Base-by-base conservation (phyloP, 2,329 filamentous ascomycete species). In the Colletotrichum lini region DNA sequence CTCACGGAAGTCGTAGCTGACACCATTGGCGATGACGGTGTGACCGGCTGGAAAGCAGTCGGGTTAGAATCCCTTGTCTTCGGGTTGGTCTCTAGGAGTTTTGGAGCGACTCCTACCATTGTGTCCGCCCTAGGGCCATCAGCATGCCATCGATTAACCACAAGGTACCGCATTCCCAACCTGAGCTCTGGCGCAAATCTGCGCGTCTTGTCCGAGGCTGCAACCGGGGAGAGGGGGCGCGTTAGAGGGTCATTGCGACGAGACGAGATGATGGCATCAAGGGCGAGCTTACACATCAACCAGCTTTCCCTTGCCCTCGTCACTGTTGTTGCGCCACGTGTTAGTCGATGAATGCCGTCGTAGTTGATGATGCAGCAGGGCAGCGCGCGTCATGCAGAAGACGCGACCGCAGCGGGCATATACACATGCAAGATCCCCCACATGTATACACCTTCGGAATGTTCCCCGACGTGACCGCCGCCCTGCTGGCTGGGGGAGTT, bases 261-360 rank as follows among this genome's bases (percentile, higher is more conserved):
- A 66, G 67, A 66, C 65, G 47, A 54, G 62, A 66, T 23, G 68
- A 70, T 71, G 74, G 40, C 58, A 13, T 40, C 35, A 21, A 63
- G 58, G 49, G 38, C 58, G 76, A 72, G 74, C 74, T 56, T 78
- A 80, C 68, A 80, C 80, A 67, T 82, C 81, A 65, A 76, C 78
- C 73, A 82, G 73, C 72, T 82, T 82, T 64, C 80, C 81, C 75
- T 82, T 82, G 73, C 80, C 80, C 76, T 82, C 79, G 74, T 82
- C 79, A 70, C 80, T 80, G 80, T 67, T 65, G 66, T 47, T 49
- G 61, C 35, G 56, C 35, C 30, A 54, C 15, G 21, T 63, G 69
- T 72, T 59, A 72, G 69, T 72, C 21, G n/a, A 15, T 47, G 40
- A 38, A 44, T 30, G 23, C 38, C 42, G 59, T 63, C 30, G 40